Evolutionary conservation across 495 filamentous ascomycete genomes (phyloP), one percentile per base, ranked within the genome.

Genomic region (Aspergillus ostianus): DNA sequence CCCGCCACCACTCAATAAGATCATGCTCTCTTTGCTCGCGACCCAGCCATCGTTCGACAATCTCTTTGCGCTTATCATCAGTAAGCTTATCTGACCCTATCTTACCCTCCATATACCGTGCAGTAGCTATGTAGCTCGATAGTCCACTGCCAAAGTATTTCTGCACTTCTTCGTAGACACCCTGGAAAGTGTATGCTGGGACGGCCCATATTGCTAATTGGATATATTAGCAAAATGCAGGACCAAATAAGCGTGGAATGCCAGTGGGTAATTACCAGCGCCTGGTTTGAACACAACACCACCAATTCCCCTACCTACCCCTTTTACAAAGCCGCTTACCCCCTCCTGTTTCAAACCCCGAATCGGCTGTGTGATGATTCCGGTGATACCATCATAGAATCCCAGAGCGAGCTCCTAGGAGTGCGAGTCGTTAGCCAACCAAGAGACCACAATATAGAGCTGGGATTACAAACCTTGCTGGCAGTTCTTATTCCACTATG

Each of bases 231-330:
- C 30, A 8, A 7, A 7, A 2, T 12, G 30, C 10, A n/a, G n/a
- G n/a, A n/a, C n/a, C n/a, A n/a, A n/a, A n/a, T n/a, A n/a, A n/a
- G n/a, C n/a, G n/a, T n/a, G n/a, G n/a, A n/a, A n/a, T n/a, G n/a
- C n/a, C n/a, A 26, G 23, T 26, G 23, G 23, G 23, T 26, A 26
- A 26, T n/a, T 55, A 87, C 84, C 90, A 51, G 88, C 87, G n/a
- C 81, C 77, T 6, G 87, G 86, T 64, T 93, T 93, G 1, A 91
- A 59, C 13, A 90, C 67, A 3, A 90, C 62, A 0, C 90, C 89
- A 36, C 87, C 89, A 36, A 92, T 78, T 0, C 89, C 90, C 67
- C 90, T 92, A 0, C 85, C 89, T 20, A 92, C 75, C 0, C 90
- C 90, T 66, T 92, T 92, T 7, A 90, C 50, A 18, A 92, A 79